phyloP scores from a whole-genome alignment of 176 grass and related monocot species.

The Musa itinerans region DNA sequence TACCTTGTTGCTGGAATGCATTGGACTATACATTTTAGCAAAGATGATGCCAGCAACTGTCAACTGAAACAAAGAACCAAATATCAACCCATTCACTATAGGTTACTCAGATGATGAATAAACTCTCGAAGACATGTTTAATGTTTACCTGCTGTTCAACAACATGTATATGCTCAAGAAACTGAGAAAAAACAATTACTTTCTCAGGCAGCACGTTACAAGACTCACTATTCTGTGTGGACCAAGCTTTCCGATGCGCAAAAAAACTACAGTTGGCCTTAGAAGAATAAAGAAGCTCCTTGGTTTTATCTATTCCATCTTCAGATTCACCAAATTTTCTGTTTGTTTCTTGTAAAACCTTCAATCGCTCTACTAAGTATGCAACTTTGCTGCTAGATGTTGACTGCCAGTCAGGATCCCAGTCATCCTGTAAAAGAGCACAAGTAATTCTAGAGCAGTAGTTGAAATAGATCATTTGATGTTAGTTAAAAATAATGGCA shows the following conservation, averaged over 20 bases:
- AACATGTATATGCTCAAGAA: constrained; percentile 94
- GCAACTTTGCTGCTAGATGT: constrained; percentile 95
- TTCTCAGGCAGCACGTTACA: constrained; percentile 43
- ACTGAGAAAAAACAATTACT: constrained; percentile 97
- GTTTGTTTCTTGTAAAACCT: constrained; percentile 44
- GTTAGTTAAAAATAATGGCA: constrained; percentile 13
- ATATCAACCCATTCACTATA: constrained; percentile 15
- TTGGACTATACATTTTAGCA: constrained; percentile 88
- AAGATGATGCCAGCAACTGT: constrained; percentile 66
- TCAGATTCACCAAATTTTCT: constrained; percentile 30
- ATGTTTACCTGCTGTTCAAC: constrained; percentile 75
- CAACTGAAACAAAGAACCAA: constrained; percentile 46
- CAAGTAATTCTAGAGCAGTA: background rate
- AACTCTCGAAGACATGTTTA: constrained; percentile 17
- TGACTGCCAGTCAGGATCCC: constrained; percentile 95
- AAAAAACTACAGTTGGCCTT: background rate
- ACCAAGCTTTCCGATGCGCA: constrained; percentile 17
- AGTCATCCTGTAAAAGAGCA: constrained; percentile 50
- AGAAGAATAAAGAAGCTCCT: constrained; percentile 25
- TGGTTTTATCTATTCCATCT: constrained; percentile 23
- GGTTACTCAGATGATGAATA: background rate
- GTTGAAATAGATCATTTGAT: background rate
- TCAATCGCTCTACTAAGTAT: constrained; percentile 69
- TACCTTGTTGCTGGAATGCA: constrained; percentile 84
- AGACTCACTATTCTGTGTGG: constrained; percentile 20